Evolutionary conservation across 148 eudicot species (phyloP), one percentile per base, ranked within the genome.

Genomic region (Polygonum aviculare): DNA sequence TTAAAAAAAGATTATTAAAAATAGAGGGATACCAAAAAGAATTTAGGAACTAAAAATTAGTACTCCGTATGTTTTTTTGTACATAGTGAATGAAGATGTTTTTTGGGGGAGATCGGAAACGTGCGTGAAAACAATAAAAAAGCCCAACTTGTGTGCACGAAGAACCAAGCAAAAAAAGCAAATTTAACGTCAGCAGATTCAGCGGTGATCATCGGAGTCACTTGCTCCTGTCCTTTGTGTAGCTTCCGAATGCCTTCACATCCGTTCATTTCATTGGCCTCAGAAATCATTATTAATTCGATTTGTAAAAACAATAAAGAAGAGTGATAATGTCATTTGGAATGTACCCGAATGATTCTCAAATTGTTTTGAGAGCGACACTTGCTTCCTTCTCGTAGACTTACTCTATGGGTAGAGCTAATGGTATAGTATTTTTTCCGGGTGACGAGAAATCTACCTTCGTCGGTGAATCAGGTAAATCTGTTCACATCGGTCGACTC

Each of bases 91-190:
- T 26, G 31, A 26, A 1, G 31, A 1, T 26, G 31, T 26, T 26
- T 26, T 26, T 26, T 26, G 31, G 31, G 31, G 31, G 31, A 26
- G 31, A 63, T 63, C 18, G 38, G 69, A 39, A 63, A 63, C 69
- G 69, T 63, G 69, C 69, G 39, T 33, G 69, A 63, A 63, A 63
- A 33, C 69, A 63, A 63, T 31, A 31, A 2, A 3, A 63, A 63
- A 63, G 15, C 44, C 72, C 44, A 67, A 67, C 72, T 67, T 67
- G 72, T 67, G 45, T 36, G 45, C 72, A 67, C 72, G 72, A 67
- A 67, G 45, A 67, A 15, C 72, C 44, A 67, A 67, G 72, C 72
- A 12, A 35, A 5, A 26, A 26, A 26, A 26, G 31, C 31, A 26
- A 19, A 35, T 36, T 38, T 31, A 65, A 45, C 45, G 72, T 67